Percentiles rank a stretch among this genome's conserved stretches.
phyloP scores from a whole-genome alignment of 2,329 filamentous ascomycete genomes.

The Graphiopsis chlorocephala region DNA sequence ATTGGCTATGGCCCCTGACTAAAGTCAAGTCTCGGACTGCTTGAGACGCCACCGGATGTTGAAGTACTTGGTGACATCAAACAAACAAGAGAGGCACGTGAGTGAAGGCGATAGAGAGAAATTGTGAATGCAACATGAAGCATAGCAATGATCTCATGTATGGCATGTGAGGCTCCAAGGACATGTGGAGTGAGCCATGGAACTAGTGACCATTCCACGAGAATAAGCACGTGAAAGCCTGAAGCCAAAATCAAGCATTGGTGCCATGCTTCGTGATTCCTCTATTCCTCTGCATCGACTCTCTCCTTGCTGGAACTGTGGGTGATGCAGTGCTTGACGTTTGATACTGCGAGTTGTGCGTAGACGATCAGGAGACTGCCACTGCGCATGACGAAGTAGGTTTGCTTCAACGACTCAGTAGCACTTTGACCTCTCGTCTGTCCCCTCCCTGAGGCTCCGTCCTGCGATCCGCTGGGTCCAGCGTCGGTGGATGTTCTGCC shows the following conservation, averaged over 20 bases:
- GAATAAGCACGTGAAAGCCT: not conserved
- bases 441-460: no score
- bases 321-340: no score
- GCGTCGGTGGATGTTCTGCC: no score
- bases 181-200: not conserved
- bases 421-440: no score
- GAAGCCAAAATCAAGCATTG: not conserved
- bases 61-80: not conserved
- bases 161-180: not conserved
- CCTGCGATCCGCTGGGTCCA: no score
- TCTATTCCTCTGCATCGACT: not conserved
- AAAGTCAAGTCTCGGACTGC: constrained; percentile 1
- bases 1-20: constrained; percentile 13
- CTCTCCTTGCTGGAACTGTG: not conserved
- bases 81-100: not conserved
- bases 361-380: no score
- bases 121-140: not conserved
- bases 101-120: not conserved
- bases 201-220: not conserved
- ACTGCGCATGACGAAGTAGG: no score
- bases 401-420: no score
- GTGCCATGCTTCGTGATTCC: not conserved
- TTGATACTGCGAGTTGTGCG: not conserved
- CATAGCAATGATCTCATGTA: not conserved
- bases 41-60: constrained; percentile 1